A percentile compares a stretch with the other conserved stretches of the same genome.
Evolutionary conservation across 805 yeast genomes (phyloP).

Genomic region (Pichia deserticola): DNA sequence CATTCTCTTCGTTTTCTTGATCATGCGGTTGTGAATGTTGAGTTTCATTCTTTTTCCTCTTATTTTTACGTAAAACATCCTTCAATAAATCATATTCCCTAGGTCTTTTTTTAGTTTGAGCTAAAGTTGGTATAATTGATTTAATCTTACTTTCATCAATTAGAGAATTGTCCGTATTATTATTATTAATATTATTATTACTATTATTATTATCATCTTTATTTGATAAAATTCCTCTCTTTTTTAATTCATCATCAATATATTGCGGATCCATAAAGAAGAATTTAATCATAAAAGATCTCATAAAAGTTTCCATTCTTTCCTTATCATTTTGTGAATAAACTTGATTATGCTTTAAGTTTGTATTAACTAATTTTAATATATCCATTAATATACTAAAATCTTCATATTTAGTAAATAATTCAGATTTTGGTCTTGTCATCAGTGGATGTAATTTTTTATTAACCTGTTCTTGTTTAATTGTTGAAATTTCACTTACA

Average conservation of each 20-base stretch:
- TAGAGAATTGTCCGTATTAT: no score
- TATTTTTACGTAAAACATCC: conserved; percentile 47
- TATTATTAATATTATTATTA: conserved; percentile 1
- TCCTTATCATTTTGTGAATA: conserved; percentile 80
- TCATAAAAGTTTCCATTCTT: conserved; percentile 61
- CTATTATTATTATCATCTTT: conserved; percentile 18
- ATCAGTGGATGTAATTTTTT: conserved; percentile 80
- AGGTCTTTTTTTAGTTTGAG: conserved; percentile 37
- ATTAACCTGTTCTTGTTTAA: conserved; percentile 84
- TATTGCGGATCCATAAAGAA: conserved; percentile 51
- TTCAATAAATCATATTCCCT: conserved; percentile 51
- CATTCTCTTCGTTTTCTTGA: conserved; percentile 9
- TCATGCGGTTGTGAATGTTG: neutral
- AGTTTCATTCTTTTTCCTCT: conserved; percentile 16
- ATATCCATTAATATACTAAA: conserved; percentile 67
- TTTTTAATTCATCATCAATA: conserved; percentile 35
- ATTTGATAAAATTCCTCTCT: conserved; percentile 26
- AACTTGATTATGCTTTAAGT: conserved; percentile 58
- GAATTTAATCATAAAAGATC: conserved; percentile 62
- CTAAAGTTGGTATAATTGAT: conserved; percentile 16
- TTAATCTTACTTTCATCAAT: conserved; percentile 8
- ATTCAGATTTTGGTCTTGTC: conserved; percentile 73
- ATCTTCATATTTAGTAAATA: conserved; percentile 56
- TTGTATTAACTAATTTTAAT: conserved; percentile 56
- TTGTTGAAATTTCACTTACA: conserved; percentile 85